A percentile compares a stretch with the other conserved stretches of the same genome.
Evolutionary conservation across 129 eudicot species (phyloP).

Genomic region (Lonicera japonica): DNA sequence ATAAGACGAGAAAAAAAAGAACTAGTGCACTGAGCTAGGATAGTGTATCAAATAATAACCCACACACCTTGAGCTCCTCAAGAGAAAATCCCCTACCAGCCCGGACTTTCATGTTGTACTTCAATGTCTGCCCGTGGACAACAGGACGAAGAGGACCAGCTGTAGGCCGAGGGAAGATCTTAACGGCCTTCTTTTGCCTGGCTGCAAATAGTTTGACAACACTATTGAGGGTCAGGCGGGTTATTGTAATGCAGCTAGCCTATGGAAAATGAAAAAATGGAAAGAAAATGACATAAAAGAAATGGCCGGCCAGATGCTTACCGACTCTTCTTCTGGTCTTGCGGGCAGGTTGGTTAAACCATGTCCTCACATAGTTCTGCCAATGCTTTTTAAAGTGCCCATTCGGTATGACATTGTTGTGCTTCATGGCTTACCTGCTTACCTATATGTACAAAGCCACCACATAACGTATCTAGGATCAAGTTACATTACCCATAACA

Average conservation of each 20-base stretch:
- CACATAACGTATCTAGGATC: too few relatives aligned
- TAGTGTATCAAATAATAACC: background rate
- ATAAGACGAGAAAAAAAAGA: too few relatives aligned
- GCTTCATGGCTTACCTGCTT: constrained; percentile 68
- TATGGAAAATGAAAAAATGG: too few relatives aligned
- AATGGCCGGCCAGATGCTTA: constrained; percentile 7
- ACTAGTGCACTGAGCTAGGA: too few relatives aligned
- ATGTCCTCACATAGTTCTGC: constrained; percentile 82
- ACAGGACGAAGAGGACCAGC: constrained; percentile 83
- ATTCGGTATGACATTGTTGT: constrained; percentile 73
- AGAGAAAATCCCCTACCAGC: constrained; percentile 81
- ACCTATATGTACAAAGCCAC: too few relatives aligned
- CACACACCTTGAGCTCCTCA: constrained; percentile 72
- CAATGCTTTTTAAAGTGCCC: constrained; percentile 89
- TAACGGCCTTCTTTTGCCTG: constrained; percentile 74
- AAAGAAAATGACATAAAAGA: too few relatives aligned
- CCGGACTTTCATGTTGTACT: constrained; percentile 79
- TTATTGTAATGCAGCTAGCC: too few relatives aligned
- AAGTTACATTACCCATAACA: too few relatives aligned
- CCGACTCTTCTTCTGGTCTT: constrained; percentile 83
- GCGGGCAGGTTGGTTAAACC: constrained; percentile 93
- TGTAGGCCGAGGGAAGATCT: constrained; percentile 78
- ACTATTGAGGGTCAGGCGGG: too few relatives aligned
- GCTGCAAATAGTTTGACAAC: constrained; percentile 24
- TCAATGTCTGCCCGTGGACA: too few relatives aligned